Evolutionary conservation across 2,329 filamentous ascomycete genomes (phyloP), one percentile per base, ranked within the genome.

Genomic region (Stemphylium vesicarium): DNA sequence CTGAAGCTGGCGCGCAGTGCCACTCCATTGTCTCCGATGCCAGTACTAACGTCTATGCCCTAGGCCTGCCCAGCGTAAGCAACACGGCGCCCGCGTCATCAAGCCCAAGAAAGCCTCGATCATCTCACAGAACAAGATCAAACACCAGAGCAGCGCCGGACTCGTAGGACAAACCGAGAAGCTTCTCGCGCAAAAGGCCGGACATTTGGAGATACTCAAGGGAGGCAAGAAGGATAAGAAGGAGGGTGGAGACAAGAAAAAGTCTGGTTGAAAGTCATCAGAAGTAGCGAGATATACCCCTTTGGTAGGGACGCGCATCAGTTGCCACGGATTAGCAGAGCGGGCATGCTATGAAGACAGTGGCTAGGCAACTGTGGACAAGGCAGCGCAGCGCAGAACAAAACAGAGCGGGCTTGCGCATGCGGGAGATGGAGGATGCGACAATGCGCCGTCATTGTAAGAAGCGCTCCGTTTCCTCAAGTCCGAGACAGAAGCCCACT

Each of bases 191-290:
- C 79, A 85, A 57, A 85, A 85, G 66, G 88, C 87, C 4, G 88
- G 88, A 12, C 88, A 91, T 80, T 68, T 91, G 68, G 88, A 91
- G 73, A 69, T 91, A 67, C 72, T 91, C 67, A 81, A 80, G 53
- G 86, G 87, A 2, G 87, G 86, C 11, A 89, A 88, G 81, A 88
- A 84, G 75, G 77, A 78, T 37, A 71, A 66, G 60, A 66, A 64
- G 43, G 63, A 78, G 66, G 63, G 61, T 57, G 63, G 46, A 54
- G 61, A 57, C 22, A 59, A 60, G 39, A 64, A 58, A 49, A 60
- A 57, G 50, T 50, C 46, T 54, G 46, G 51, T 29, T 54, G 51
- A 62, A 55, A 35, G 38, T 20, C 55, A 50, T 46, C 22, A 41
- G 47, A 59, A 8, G n/a, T 32, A 5, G 3, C 11, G 11, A 15